Evolutionary conservation across 2,329 filamentous ascomycete species (phyloP).

Genomic region (Aspergillus ruber): DNA sequence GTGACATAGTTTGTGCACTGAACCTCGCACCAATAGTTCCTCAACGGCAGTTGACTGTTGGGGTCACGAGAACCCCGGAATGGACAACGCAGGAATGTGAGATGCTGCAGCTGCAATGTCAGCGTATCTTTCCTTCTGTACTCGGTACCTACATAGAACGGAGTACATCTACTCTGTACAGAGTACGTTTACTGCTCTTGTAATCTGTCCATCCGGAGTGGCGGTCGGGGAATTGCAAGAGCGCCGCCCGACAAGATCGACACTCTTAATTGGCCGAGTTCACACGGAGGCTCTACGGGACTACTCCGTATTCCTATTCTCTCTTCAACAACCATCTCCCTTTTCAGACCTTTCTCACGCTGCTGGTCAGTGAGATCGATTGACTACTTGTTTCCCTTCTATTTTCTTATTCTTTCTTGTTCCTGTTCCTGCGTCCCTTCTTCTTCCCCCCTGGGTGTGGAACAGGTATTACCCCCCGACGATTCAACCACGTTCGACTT

Average conservation of each 20-base stretch:
- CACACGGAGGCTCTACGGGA: not conserved
- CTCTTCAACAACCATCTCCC: too few species aligned
- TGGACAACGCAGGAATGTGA: too few species aligned
- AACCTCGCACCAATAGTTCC: too few species aligned
- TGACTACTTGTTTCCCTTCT: conserved; percentile 2
- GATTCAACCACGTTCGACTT: conserved; percentile 8
- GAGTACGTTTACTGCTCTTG: too few species aligned
- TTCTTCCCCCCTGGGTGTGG: conserved; percentile 2
- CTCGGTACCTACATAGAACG: too few species aligned
- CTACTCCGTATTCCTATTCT: not conserved
- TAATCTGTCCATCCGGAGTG: too few species aligned
- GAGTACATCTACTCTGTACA: too few species aligned
- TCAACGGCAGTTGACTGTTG: too few species aligned
- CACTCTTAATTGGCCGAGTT: not conserved
- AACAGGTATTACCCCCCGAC: conserved; percentile 12
- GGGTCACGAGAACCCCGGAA: too few species aligned
- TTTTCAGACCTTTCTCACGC: not conserved
- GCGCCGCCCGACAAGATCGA: not conserved
- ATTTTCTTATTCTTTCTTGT: not conserved
- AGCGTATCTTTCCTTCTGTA: too few species aligned
- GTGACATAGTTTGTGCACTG: too few species aligned
- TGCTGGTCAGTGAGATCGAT: conserved; percentile 6
- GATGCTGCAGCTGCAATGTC: too few species aligned
- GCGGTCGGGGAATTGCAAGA: not conserved
- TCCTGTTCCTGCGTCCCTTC: not conserved